phyloP scores from a whole-genome alignment of 1,284 basidiomycete genomes.

The Melanopsichium pennsylvanicum region DNA sequence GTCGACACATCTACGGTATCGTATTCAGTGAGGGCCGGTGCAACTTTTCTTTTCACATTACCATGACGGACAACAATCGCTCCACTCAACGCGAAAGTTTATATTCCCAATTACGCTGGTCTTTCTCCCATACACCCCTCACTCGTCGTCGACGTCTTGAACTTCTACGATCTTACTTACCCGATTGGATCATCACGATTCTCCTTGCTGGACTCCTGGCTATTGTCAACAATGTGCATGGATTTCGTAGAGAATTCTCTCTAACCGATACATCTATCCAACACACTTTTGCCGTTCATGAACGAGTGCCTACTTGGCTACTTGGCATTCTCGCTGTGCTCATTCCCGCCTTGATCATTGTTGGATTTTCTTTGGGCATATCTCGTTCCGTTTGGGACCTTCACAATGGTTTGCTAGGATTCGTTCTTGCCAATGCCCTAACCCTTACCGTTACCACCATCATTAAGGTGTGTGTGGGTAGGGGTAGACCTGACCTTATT shows the following conservation, averaged over 20 bases:
- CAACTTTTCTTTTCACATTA: too few relatives aligned
- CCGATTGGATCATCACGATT: conserved; percentile 61
- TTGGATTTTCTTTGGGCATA: conserved; percentile 75
- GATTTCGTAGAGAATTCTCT: conserved; percentile 74
- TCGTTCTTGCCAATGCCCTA: conserved; percentile 77
- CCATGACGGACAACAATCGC: too few relatives aligned
- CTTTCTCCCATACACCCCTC: conserved; percentile 10
- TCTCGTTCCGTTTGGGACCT: conserved; percentile 85
- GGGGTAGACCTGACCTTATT: conserved; percentile 73
- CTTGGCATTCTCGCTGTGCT: conserved; percentile 49
- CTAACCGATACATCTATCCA: conserved; percentile 71
- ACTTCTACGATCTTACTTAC: conserved; percentile 34
- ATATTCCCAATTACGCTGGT: conserved; percentile 38
- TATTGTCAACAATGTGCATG: conserved; percentile 75
- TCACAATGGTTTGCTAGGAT: conserved; percentile 80
- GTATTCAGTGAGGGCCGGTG: too few relatives aligned
- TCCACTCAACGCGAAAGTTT: too few relatives aligned
- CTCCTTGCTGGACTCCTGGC: conserved; percentile 71
- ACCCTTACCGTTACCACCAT: conserved; percentile 84
- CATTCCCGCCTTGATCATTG: conserved; percentile 70
- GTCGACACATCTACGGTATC: too few relatives aligned
- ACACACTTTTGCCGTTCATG: conserved; percentile 78
- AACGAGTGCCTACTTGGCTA: conserved; percentile 79
- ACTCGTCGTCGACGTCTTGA: conserved; percentile 20
- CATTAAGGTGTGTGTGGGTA: conserved; percentile 80